A percentile compares a stretch with the other conserved stretches of the same genome.
These are phyloP conservation scores for Avena insularis DNA, from an alignment of 176 grass and related monocot genomes.

Conservation along the genomic window DNA sequence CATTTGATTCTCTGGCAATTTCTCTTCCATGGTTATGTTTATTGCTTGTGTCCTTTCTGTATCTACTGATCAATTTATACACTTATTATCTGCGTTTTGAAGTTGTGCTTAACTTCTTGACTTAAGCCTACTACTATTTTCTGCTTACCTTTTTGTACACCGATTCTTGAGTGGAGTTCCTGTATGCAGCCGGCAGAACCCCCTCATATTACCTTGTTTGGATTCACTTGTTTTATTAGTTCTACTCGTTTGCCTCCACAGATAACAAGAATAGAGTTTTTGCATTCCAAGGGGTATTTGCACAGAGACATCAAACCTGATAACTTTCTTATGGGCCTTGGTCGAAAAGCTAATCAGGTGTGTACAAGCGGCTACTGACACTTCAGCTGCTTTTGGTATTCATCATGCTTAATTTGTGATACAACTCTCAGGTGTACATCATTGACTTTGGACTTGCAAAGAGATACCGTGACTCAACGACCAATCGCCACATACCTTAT, in stretches of 20 bases:
- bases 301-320: conserved; percentile 88
- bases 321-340: conserved; percentile 90
- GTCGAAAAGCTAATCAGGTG: conserved; percentile 84
- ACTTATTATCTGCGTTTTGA: not conserved
- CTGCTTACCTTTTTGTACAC: not conserved
- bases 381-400: conserved; percentile 12
- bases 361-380: conserved; percentile 22
- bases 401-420: conserved; percentile 31
- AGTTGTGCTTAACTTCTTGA: conserved; percentile 14
- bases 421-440: conserved; percentile 67
- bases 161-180: not conserved
- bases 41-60: not conserved
- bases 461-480: conserved; percentile 72
- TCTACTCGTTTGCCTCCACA: conserved; percentile 29
- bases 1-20: not conserved
- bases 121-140: not conserved
- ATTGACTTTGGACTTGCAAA: conserved; percentile 91
- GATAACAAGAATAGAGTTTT: conserved; percentile 83
- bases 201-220: not conserved
- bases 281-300: conserved; percentile 82
- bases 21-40: not conserved
- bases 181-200: not conserved
- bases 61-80: not conserved
- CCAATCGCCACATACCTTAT: conserved; percentile 81
- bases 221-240: not conserved